Evolutionary conservation across 768 basidiomycete genomes (phyloP).

Genomic region (Rhodotorula graminis): DNA sequence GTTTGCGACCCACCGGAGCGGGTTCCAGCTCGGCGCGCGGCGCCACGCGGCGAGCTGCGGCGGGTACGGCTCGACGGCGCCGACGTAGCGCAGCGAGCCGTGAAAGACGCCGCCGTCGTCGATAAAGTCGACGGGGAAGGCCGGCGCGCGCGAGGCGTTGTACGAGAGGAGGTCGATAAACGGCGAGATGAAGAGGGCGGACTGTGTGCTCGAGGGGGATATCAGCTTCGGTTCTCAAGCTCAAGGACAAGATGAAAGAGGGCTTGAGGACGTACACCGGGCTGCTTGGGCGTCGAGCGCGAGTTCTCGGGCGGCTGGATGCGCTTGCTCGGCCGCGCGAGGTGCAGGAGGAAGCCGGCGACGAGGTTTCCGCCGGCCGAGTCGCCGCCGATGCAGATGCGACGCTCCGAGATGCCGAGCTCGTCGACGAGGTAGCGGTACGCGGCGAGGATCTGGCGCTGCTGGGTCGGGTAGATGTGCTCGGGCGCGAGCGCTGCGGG

Average conservation of each 20-base stretch:
- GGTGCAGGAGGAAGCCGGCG: slow-evolving; percentile 44
- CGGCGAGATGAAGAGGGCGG: slow-evolving; percentile 29
- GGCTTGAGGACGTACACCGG: slow-evolving; percentile 20
- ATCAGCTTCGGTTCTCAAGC: not conserved
- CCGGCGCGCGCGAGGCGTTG: not conserved
- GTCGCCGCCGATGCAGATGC: slow-evolving; percentile 67
- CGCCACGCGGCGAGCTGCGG: not conserved
- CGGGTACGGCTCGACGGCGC: not conserved
- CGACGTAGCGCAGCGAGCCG: slow-evolving; percentile 18
- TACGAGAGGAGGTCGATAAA: slow-evolving; percentile 22
- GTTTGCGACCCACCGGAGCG: slow-evolving; percentile 1
- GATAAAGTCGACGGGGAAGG: slow-evolving; percentile 17
- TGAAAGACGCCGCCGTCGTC: slow-evolving; percentile 5
- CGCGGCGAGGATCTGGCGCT: slow-evolving; percentile 67
- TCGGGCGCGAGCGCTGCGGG: slow-evolving; percentile 43
- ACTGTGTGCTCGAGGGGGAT: not conserved
- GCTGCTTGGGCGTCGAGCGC: slow-evolving; percentile 6
- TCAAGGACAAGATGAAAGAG: too few relatives aligned
- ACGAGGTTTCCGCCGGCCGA: slow-evolving; percentile 73
- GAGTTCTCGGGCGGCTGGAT: slow-evolving; percentile 13
- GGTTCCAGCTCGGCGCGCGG: slow-evolving; percentile 11
- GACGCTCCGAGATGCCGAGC: slow-evolving; percentile 56
- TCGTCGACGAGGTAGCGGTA: slow-evolving; percentile 62
- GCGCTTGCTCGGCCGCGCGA: slow-evolving; percentile 32
- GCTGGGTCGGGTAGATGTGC: slow-evolving; percentile 64